Evolutionary conservation across 2,329 filamentous ascomycete species (phyloP).

Genomic region (Grosmannia huntii): DNA sequence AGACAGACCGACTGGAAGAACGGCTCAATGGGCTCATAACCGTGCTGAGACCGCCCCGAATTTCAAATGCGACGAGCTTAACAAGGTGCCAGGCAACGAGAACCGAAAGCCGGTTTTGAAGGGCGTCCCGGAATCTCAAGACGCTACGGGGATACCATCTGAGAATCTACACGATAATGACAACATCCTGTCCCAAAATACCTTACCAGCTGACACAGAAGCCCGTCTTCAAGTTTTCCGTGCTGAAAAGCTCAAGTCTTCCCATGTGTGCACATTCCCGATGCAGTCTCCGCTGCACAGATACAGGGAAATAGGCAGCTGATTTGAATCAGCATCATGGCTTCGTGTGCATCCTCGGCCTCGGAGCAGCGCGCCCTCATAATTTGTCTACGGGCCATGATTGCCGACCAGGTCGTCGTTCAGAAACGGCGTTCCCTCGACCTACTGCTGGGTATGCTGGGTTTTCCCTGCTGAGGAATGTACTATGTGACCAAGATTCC

Average conservation of each 20-base stretch:
- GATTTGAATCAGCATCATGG: slow-evolving; percentile 35
- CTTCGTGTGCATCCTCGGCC: slow-evolving; percentile 27
- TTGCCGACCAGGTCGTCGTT: slow-evolving; percentile 26
- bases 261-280: slow-evolving; percentile 29
- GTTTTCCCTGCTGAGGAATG: slow-evolving; percentile 15
- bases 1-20: not conserved
- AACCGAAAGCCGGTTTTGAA: no score
- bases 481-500: slow-evolving; percentile 3
- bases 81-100: no score
- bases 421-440: slow-evolving; percentile 34
- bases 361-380: slow-evolving; percentile 15
- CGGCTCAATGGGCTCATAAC: not conserved
- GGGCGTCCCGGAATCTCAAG: no score
- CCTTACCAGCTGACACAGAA: not conserved
- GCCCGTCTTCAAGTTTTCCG: not conserved
- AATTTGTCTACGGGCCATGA: not conserved
- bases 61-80: not conserved
- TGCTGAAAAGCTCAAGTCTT: slow-evolving; percentile 15
- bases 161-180: no score
- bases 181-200: no score
- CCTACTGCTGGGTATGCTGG: slow-evolving; percentile 32
- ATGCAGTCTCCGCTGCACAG: slow-evolving; percentile 20
- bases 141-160: no score
- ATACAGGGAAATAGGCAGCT: slow-evolving; percentile 30
- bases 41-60: not conserved